Evolutionary conservation across 495 filamentous ascomycete species (phyloP), one percentile per base, ranked within the genome.

Genomic region (Trichoderma reesei): DNA sequence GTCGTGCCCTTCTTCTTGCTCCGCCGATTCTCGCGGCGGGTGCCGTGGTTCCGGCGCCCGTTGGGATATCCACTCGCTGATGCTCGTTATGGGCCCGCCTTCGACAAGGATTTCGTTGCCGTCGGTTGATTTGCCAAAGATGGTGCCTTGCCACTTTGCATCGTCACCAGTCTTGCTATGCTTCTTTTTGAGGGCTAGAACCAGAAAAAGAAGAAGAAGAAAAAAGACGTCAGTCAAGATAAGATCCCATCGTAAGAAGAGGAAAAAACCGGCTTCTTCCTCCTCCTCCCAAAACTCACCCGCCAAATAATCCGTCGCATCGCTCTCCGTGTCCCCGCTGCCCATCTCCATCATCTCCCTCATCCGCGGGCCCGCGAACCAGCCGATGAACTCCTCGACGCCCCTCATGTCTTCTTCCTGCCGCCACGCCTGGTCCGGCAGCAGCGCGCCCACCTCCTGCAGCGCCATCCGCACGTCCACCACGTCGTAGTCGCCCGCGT

Each of bases 401-500:
- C 90, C 91, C 41, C 83, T 78, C 68, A 85, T 78, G 71, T 97
- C 92, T 69, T 94, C 90, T 13, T 81, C 78, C 0, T 82, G 69
- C 11, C 64, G 44, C 7, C 68, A 63, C 41, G 62, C 72, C 68
- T 70, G 75, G 69, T 80, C 74, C 3, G 90, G 88, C 61, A 81
- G 74, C 7, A 96, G 71, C 0, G 84, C 84, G 62, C 90, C 90
- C 51, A 80, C 84, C 65, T 92, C 87, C 69, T 90, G 82, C 59
- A 97, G 74, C 1, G 92, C 92, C 75, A 92, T 83, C 67, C 90
- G 86, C 68, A 95, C 83, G 73, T 97, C 91, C 63, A 86, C 84
- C 10, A 96, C 76, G 20, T 76, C 83, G 9, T 79, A 78, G 3
- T 72, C 65, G 11, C 75, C 73, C 4, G 71, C 68, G 3, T 59